Percentiles rank a stretch among this genome's conserved stretches.
Evolutionary conservation across 352 stramenopile species (phyloP).

Genomic region (Pythium coloratum): DNA sequence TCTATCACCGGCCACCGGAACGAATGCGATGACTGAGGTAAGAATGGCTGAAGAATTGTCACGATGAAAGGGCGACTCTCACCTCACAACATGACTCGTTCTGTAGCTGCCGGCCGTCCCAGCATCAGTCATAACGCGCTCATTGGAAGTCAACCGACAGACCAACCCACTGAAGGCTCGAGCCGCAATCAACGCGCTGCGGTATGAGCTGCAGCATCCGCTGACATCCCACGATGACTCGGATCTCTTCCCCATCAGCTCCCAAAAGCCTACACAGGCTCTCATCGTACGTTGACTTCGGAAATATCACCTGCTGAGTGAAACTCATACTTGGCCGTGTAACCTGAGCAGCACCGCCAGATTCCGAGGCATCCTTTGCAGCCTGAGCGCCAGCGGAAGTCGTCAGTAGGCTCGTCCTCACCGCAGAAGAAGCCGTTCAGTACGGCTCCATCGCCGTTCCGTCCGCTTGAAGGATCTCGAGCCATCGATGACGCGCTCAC

Average conservation of each 20-base stretch:
- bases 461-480: slow-evolving; percentile 29
- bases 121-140: slow-evolving; percentile 49
- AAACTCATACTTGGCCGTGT: not conserved
- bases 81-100: not conserved
- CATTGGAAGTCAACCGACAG: slow-evolving; percentile 37
- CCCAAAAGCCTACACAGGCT: slow-evolving; percentile 48
- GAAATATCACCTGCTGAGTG: not conserved
- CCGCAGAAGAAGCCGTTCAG: slow-evolving; percentile 14
- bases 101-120: slow-evolving; percentile 52
- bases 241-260: slow-evolving; percentile 46
- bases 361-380: slow-evolving; percentile 35
- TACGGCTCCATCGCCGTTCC: slow-evolving; percentile 16
- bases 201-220: slow-evolving; percentile 75
- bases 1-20: slow-evolving; percentile 19
- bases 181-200: slow-evolving; percentile 67
- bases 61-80: not conserved
- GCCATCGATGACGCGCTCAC: slow-evolving; percentile 63
- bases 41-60: not conserved
- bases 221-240: slow-evolving; percentile 79
- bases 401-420: not conserved
- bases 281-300: slow-evolving; percentile 38
- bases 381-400: slow-evolving; percentile 9
- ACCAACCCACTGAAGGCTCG: slow-evolving; percentile 44
- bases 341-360: slow-evolving; percentile 43
- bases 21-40: not conserved